These are phyloP conservation scores for Solanum sejunctum DNA, from an alignment of 257 asterid species.

Conservation along the genomic window DNA sequence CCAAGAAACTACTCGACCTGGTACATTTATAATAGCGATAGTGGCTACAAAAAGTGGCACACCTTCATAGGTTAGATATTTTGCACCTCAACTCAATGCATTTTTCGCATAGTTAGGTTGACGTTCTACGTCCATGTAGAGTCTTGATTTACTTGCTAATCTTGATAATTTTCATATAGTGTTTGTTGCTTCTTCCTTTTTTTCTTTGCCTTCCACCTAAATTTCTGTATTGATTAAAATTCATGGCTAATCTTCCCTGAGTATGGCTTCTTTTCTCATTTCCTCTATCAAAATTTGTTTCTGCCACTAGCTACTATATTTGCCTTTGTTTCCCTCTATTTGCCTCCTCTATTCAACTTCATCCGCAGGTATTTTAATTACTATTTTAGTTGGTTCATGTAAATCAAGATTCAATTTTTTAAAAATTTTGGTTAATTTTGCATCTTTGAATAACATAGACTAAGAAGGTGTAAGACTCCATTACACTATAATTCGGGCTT, in stretches of 20 bases:
- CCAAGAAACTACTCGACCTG: too few relatives aligned
- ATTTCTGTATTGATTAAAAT: too few relatives aligned
- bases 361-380: constrained; percentile 29
- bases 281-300: background rate
- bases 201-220: background rate
- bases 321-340: constrained; percentile 22
- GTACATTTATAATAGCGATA: too few relatives aligned
- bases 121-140: constrained; percentile 29
- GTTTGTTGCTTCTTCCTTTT: constrained; percentile 12
- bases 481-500: background rate
- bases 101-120: constrained; percentile 40
- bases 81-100: background rate
- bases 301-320: background rate
- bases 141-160: background rate
- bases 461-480: constrained; percentile 6
- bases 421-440: background rate
- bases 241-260: background rate
- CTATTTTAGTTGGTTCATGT: background rate
- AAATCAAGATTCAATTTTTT: background rate
- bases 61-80: too few relatives aligned
- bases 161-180: background rate
- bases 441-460: constrained; percentile 7
- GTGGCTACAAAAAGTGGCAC: too few relatives aligned
- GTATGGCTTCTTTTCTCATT: constrained; percentile 32
- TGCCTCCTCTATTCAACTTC: constrained; percentile 30